phyloP scores from a whole-genome alignment of 352 stramenopile genomes.

The Peronospora tabacina region DNA sequence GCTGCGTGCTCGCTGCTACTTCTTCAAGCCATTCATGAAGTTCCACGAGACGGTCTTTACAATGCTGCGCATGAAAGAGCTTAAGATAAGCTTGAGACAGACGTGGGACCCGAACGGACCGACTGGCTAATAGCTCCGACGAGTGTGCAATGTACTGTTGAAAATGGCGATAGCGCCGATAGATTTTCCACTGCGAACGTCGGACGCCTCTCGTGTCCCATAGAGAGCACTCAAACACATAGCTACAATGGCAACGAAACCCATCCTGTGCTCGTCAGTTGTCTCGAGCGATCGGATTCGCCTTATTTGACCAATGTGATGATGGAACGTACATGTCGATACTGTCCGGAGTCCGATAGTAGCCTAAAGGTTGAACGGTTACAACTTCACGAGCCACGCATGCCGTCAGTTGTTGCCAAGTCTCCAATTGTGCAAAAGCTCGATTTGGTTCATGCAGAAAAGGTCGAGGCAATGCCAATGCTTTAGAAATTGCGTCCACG shows the following conservation, averaged over 20 bases:
- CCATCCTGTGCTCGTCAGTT: no score
- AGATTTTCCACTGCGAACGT: constrained; percentile 69
- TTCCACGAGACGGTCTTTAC: constrained; percentile 68
- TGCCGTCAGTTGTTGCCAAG: constrained; percentile 48
- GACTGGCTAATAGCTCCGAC: constrained; percentile 40
- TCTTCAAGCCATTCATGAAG: constrained; percentile 58
- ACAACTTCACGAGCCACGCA: constrained; percentile 45
- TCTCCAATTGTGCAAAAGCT: constrained; percentile 54
- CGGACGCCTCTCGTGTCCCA: constrained; percentile 5
- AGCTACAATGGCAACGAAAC: no score
- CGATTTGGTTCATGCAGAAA: constrained; percentile 56
- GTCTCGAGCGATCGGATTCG: no score
- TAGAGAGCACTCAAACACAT: constrained; percentile 71
- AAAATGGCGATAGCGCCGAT: constrained; percentile 80
- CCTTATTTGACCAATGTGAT: no score
- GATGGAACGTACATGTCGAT: constrained; percentile 58
- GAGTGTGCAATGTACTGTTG: constrained; percentile 64
- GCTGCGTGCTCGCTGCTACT: constrained; percentile 67
- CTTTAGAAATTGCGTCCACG: constrained; percentile 48
- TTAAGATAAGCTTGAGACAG: constrained; percentile 77
- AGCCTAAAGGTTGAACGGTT: constrained; percentile 51
- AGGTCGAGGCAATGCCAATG: constrained; percentile 51
- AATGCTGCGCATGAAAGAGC: constrained; percentile 72
- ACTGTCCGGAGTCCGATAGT: constrained; percentile 73
- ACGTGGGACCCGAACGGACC: constrained; percentile 38